phyloP scores from a whole-genome alignment of 2,329 filamentous ascomycete species.

The Alternaria panax region DNA sequence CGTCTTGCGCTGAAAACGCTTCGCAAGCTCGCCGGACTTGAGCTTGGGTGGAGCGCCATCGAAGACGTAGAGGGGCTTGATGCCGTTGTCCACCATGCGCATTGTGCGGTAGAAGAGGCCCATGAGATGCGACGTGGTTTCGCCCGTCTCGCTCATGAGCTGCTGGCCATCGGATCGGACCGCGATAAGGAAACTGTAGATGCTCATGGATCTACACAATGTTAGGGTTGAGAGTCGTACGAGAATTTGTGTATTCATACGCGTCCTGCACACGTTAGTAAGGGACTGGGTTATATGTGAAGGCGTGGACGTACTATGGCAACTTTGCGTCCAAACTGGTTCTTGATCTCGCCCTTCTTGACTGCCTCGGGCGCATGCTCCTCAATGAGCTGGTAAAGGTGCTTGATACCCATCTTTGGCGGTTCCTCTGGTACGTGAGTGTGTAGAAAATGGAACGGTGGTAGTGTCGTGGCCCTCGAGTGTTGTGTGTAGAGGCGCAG shows the following conservation, averaged over 20 bases:
- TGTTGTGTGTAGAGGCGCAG: constrained; percentile 11
- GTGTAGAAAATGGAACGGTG: neutral
- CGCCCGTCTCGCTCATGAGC: constrained; percentile 91
- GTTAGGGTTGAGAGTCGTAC: constrained; percentile 17
- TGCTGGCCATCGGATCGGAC: constrained; percentile 97
- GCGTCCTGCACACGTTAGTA: constrained; percentile 54
- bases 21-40: constrained; percentile 95
- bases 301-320: constrained; percentile 74
- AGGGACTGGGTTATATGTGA: neutral
- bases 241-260: constrained; percentile 39
- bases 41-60: constrained; percentile 96
- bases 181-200: constrained; percentile 98
- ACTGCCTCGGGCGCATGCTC: constrained; percentile 95
- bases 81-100: constrained; percentile 97
- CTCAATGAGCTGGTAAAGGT: constrained; percentile 58
- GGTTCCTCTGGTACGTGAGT: neutral
- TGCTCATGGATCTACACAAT: constrained; percentile 82
- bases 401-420: constrained; percentile 50
- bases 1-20: constrained; percentile 92
- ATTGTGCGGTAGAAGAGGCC: constrained; percentile 99
- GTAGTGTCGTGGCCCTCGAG: neutral
- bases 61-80: constrained; percentile 98
- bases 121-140: constrained; percentile 98
- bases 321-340: constrained; percentile 97
- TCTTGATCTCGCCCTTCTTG: constrained; percentile 98